Evolutionary conservation across 176 grass and related monocot species (phyloP), one percentile per base, ranked within the genome.

Genomic region (Leersia perrieri): DNA sequence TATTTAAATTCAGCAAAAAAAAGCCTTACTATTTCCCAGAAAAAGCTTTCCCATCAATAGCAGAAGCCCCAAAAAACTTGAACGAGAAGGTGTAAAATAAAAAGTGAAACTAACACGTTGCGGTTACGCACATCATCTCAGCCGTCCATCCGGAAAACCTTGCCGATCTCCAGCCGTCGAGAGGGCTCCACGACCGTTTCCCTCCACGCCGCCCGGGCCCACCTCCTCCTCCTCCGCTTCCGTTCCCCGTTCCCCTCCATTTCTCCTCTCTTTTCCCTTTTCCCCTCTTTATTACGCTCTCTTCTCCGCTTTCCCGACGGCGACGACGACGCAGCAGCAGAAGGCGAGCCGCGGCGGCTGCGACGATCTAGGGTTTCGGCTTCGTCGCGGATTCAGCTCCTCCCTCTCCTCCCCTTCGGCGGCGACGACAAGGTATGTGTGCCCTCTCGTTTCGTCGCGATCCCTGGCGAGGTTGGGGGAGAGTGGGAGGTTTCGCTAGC

Each of bases 321-420:
- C 72, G 72, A 82, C 72, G 72, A 77, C 79, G 79, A 81, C 75
- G 73, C 49, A 28, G 28, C n/a, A n/a, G n/a, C n/a, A 70, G 16
- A 78, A 29, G 57, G 49, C 72, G 18, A 42, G 20, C n/a, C 33
- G 29, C 68, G 68, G 33, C 25, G 20, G 20, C n/a, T 27, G 29
- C 68, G 68, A 25, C 25, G 20, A 33, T 62, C 62, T 62, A 74
- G 40, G 80, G 80, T 47, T 73, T 30, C 57, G 6, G n/a, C n/a
- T n/a, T n/a, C 60, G 33, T 47, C 0, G 30, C 67, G 23, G n/a
- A n/a, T n/a, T n/a, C n/a, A n/a, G n/a, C n/a, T n/a, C 40, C 42
- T 12, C 15, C 20, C 35, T 16, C n/a, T 2, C 45, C 63, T 44
- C 13, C 53, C 20, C 14, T 12, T 22, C 38, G 28, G 33, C 38